phyloP scores from a whole-genome alignment of 352 stramenopile genomes.

The Elongisporangium prolatum region DNA sequence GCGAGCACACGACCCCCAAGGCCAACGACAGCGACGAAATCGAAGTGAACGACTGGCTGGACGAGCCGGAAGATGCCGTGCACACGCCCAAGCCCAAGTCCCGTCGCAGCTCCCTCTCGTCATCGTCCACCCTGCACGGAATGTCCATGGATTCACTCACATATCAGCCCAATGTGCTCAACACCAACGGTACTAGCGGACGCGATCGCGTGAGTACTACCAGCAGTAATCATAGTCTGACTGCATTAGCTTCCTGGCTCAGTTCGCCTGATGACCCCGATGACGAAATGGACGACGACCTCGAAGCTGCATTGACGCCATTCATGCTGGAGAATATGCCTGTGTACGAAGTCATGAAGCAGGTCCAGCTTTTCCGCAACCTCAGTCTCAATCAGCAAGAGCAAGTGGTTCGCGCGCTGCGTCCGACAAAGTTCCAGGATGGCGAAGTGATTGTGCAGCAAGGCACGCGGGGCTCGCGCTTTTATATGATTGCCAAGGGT shows the following conservation, averaged over 20 bases:
- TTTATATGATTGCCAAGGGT: slow-evolving; percentile 90
- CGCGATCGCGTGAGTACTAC: slow-evolving; percentile 29
- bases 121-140: slow-evolving; percentile 33
- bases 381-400: slow-evolving; percentile 85
- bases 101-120: slow-evolving; percentile 40
- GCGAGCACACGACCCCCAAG: slow-evolving; percentile 6
- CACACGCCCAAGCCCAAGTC: slow-evolving; percentile 35
- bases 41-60: slow-evolving; percentile 70
- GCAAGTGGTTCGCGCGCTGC: slow-evolving; percentile 80
- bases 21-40: slow-evolving; percentile 45
- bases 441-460: slow-evolving; percentile 85
- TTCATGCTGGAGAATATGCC: slow-evolving; percentile 84
- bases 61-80: slow-evolving; percentile 59
- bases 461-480: slow-evolving; percentile 74
- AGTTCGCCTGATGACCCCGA: slow-evolving; percentile 61
- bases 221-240: slow-evolving; percentile 58
- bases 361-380: slow-evolving; percentile 86
- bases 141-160: slow-evolving; percentile 23
- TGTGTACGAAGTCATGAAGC: slow-evolving; percentile 85
- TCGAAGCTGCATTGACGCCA: slow-evolving; percentile 58
- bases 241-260: slow-evolving; percentile 57
- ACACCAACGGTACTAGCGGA: slow-evolving; percentile 25
- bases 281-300: slow-evolving; percentile 58
- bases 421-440: slow-evolving; percentile 81
- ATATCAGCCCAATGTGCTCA: slow-evolving; percentile 19